phyloP scores from a whole-genome alignment of 148 eudicot genomes.

The Arctostaphylos glauca region DNA sequence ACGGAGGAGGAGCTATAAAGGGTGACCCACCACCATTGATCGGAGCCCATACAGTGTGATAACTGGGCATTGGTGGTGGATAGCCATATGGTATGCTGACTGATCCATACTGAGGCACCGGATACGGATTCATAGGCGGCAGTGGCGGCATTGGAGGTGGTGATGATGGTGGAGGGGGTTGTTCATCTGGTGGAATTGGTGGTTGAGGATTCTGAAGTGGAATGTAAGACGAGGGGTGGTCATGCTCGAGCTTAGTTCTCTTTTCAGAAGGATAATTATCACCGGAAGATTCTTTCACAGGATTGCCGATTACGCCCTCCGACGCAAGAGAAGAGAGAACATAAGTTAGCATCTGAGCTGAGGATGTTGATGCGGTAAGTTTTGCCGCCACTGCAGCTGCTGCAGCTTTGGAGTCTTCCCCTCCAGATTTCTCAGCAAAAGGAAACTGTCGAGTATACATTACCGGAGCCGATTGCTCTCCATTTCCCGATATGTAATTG shows the following conservation, averaged over 20 bases:
- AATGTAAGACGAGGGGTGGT: constrained; percentile 25
- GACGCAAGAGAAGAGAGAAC: constrained; percentile 85
- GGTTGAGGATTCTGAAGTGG: constrained; percentile 42
- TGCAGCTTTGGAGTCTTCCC: constrained; percentile 59
- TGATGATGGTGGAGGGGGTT: constrained; percentile 64
- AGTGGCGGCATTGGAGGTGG: constrained; percentile 63
- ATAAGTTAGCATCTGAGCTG: constrained; percentile 81
- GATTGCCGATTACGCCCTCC: constrained; percentile 54
- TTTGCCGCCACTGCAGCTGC: constrained; percentile 91
- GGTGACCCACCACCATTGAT: constrained; percentile 37
- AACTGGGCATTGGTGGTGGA: constrained; percentile 37
- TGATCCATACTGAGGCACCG: constrained; percentile 53
- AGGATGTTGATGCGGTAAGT: constrained; percentile 80
- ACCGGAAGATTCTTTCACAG: constrained; percentile 35
- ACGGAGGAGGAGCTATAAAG: constrained; percentile 38
- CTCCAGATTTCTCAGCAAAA: constrained; percentile 41
- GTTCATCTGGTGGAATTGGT: constrained; percentile 42
- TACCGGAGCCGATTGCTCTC: constrained; percentile 51
- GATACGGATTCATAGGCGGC: constrained; percentile 60
- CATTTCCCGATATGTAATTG: constrained; percentile 26
- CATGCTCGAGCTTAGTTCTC: constrained; percentile 49
- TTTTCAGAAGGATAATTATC: constrained; percentile 59
- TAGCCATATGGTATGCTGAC: constrained; percentile 46
- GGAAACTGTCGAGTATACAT: constrained; percentile 53
- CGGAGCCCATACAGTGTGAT: constrained; percentile 39